These are phyloP conservation scores for Circinella umbellata DNA, from an alignment of 371 early-diverging fungal species.

Conservation along the genomic window DNA sequence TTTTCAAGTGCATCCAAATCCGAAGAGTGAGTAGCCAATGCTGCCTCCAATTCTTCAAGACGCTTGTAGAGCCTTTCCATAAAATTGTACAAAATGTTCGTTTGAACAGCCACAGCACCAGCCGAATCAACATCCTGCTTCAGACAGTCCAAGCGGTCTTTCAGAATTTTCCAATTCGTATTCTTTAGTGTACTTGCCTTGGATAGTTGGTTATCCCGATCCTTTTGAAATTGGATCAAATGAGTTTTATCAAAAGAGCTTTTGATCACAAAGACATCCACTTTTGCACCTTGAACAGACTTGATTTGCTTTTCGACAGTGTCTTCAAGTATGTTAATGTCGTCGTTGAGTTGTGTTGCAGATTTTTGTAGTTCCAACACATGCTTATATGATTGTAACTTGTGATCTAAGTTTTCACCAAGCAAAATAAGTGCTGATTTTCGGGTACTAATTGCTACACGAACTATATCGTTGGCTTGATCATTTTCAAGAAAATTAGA, in stretches of 20 bases:
- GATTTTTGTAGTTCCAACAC: constrained; percentile 37
- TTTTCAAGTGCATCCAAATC: constrained; percentile 29
- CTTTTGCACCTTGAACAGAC: constrained; percentile 24
- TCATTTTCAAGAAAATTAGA: constrained; percentile 34
- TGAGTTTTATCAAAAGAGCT: constrained; percentile 36
- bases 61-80: constrained; percentile 21
- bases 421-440: constrained; percentile 40
- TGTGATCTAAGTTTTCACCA: constrained; percentile 44
- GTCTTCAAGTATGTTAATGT: constrained; percentile 29
- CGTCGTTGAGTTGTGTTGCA: constrained; percentile 38
- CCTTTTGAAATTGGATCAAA: constrained; percentile 32
- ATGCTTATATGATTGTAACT: constrained; percentile 37
- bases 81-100: constrained; percentile 6
- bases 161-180: constrained; percentile 30
- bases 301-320: constrained; percentile 41
- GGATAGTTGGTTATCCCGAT: constrained; percentile 33
- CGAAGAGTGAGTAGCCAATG: constrained; percentile 23
- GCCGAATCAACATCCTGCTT: constrained; percentile 19
- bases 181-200: constrained; percentile 33
- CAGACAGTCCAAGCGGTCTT: constrained; percentile 24
- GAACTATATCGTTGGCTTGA: constrained; percentile 41
- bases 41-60: constrained; percentile 24
- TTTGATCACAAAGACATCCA: constrained; percentile 40
- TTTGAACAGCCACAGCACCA: constrained; percentile 17
- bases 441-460: constrained; percentile 33